Evolutionary conservation across 83 land plant genomes (phyloP), one percentile per base, ranked within the genome.

Genomic region (Picea engelmannii): DNA sequence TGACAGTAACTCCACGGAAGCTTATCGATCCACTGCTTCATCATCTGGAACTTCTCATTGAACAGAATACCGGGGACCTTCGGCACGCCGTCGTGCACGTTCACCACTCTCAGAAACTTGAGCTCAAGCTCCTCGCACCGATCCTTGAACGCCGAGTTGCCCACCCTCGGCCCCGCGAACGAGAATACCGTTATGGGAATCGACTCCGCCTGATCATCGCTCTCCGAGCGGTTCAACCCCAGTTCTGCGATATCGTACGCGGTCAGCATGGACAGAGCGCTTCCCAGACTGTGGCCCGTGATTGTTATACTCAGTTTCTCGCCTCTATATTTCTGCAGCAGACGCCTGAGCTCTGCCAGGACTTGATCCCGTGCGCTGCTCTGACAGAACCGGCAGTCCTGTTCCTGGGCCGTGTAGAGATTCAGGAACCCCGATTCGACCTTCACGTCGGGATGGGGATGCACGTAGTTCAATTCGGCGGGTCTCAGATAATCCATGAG

Each of bases 351-450:
- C 81, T 91, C 93, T 0, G 88, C 24, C 0, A 93, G 23, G 20
- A 93, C 62, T 67, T 91, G 93, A 60, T 89, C 90, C 6, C 95
- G 38, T 27, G 87, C 92, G 12, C 86, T 88, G 80, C 71, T 82
- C 66, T 83, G 62, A 82, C 93, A 88, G 80, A 78, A 92, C 17
- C 86, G 76, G 85, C 95, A 92, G 8, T 31, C 38, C 11, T 59
- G n/a, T 6, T 92, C 90, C 64, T 81, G 83, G 24, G 81, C 78
- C 8, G 91, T 92, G 88, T 92, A 92, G 25, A 90, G 81, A 44
- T 88, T 88, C 27, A 85, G 44, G 71, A 92, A 92, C 5, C 95
- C 95, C 16, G 87, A 78, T 77, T 92, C 93, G 12, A 90, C 84
- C 58, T 90, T 88, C 38, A 92, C 83, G 0, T 79, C 23, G 0